Evolutionary conservation across 2,329 filamentous ascomycete species (phyloP), one percentile per base, ranked within the genome.

Genomic region (Microcera coccophila): DNA sequence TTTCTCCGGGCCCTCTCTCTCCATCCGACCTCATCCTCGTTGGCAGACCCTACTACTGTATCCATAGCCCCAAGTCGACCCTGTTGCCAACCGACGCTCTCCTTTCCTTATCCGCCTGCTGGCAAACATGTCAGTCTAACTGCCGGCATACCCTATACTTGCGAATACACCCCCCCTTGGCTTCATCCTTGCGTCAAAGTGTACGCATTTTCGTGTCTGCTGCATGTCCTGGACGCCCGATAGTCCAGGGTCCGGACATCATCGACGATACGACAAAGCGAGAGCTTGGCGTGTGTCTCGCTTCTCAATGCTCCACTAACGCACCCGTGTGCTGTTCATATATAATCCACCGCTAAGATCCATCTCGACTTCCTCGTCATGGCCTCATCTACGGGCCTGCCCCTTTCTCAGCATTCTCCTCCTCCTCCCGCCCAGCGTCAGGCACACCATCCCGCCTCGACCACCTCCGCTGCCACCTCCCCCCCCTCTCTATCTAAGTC

Each of bases 261-360:
- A n/a, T n/a, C 29, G 29, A 17, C 29, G 12, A 17, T 8, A 14
- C 29, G 29, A 32, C 29, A n/a, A 17, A 32, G 14, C 29, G 29
- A 15, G 7, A 17, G 12, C 29, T 32, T 32, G 29, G 15, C 29
- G 29, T 32, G 29, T 32, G 29, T 32, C 41, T 38, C 16, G 47
- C 36, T 38, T 47, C 48, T 46, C 48, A 55, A 57, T 58, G 53
- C 53, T 47, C 55, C 54, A 52, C 53, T 49, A 45, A 53, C 38
- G 38, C 41, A 54, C 50, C 41, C 48, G 44, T 41, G 36, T 12
- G 28, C 21, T 36, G 38, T 39, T 28, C 48, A 51, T 52, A 54
- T 54, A 54, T 50, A 48, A 38, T 39, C 38, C 36, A 39, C 46
- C 45, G 26, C 16, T 53, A 38, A 44, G 44, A 36, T 42, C 45